phyloP scores from a whole-genome alignment of 352 stramenopile species.

The Nothophytophthora sp. region DNA sequence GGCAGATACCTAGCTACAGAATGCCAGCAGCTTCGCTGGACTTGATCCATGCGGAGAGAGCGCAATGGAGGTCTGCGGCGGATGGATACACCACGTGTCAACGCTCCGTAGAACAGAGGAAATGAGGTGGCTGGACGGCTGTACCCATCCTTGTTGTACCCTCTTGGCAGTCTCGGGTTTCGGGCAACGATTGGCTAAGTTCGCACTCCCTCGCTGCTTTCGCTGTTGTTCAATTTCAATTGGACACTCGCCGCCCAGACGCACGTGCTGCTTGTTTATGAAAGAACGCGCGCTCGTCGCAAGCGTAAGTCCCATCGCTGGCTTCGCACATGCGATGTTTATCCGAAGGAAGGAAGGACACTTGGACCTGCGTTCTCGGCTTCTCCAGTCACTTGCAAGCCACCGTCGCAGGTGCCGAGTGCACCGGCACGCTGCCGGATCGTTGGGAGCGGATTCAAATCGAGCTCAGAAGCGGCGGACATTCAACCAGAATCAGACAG shows the following conservation, averaged over 20 bases:
- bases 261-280: not conserved
- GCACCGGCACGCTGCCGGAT: no score
- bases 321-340: conserved; percentile 7
- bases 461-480: no score
- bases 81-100: conserved; percentile 2
- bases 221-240: conserved; percentile 25
- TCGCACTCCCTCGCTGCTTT: conserved; percentile 6
- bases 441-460: no score
- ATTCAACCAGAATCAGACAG: no score
- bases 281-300: not conserved
- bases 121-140: not conserved
- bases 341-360: no score
- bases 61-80: not conserved
- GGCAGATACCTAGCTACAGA: no score
- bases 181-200: not conserved
- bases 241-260: conserved; percentile 1
- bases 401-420: no score
- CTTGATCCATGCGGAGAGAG: not conserved
- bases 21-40: no score
- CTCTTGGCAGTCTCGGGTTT: not conserved
- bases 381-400: no score
- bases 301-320: conserved; percentile 1
- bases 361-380: no score
- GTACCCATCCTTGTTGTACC: not conserved
- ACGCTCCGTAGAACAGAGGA: conserved; percentile 7